Evolutionary conservation across 768 basidiomycete genomes (phyloP).

Genomic region (Gymnopilus junonius): DNA sequence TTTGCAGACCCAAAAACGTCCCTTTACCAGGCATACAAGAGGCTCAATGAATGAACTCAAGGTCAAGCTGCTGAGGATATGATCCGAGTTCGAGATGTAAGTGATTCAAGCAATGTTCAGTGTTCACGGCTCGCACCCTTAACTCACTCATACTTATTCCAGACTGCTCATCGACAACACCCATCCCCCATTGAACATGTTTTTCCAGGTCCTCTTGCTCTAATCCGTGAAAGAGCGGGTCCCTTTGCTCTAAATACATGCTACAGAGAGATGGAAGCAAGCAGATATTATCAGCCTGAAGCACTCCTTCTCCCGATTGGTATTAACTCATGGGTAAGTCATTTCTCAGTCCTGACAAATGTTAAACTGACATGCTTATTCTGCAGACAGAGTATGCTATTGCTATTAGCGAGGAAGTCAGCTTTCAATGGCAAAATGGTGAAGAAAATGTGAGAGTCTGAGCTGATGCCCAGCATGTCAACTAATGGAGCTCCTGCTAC

Average conservation of each 20-base stretch:
- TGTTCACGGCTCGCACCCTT: background rate
- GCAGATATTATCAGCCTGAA: slow-evolving; percentile 31
- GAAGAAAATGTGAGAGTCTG: slow-evolving; percentile 7
- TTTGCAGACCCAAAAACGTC: slow-evolving; percentile 29
- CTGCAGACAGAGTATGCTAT: slow-evolving; percentile 24
- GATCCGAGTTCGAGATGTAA: slow-evolving; percentile 25
- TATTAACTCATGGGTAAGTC: slow-evolving; percentile 30
- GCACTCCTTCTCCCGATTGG: slow-evolving; percentile 29
- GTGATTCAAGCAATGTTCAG: background rate
- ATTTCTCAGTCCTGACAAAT: too few species aligned
- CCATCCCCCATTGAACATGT: slow-evolving; percentile 26
- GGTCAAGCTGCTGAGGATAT: slow-evolving; percentile 23
- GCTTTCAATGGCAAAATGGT: slow-evolving; percentile 22
- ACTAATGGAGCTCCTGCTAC: background rate
- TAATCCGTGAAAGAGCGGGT: slow-evolving; percentile 28
- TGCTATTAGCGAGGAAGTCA: slow-evolving; percentile 9
- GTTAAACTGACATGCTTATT: background rate
- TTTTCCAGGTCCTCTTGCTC: slow-evolving; percentile 26
- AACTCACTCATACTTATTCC: background rate
- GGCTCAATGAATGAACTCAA: slow-evolving; percentile 26
- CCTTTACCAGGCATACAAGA: slow-evolving; percentile 25
- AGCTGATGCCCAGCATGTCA: too few species aligned
- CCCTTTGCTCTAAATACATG: slow-evolving; percentile 34
- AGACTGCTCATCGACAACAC: slow-evolving; percentile 32
- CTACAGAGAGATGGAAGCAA: slow-evolving; percentile 35